Conservation (phyloP, 495 filamentous ascomycete species). For the Cryomyces antarcticus region DNA sequence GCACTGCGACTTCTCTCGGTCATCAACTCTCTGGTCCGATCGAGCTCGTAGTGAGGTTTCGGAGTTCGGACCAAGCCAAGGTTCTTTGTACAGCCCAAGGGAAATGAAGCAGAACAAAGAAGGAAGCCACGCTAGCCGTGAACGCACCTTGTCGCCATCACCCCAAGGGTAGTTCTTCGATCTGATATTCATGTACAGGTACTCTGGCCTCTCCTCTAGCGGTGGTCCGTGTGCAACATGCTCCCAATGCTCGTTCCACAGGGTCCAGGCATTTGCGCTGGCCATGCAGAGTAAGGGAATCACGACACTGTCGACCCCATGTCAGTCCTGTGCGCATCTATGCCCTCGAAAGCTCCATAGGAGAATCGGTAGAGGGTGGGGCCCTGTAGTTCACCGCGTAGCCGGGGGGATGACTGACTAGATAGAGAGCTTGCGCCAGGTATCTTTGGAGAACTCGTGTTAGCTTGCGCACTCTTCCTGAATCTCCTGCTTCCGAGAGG, state of each 20-base stretch:
- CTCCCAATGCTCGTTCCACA: conserved; percentile 92
- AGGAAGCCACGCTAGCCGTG: neutral
- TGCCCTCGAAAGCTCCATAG: neutral
- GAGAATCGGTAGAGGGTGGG: too few species aligned
- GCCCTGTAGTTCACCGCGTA: too few species aligned
- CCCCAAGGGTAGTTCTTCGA: conserved; percentile 81
- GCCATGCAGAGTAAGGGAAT: conserved; percentile 50
- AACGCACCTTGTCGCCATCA: conserved; percentile 72
- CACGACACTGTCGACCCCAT: conserved; percentile 29
- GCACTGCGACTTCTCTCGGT: too few species aligned
- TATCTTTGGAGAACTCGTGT: conserved; percentile 30
- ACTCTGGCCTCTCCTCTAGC: conserved; percentile 72
- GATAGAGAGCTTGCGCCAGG: conserved; percentile 85
- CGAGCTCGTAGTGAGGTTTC: neutral
- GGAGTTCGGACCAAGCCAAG: neutral
- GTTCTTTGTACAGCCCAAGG: neutral
- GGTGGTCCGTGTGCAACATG: conserved; percentile 74
- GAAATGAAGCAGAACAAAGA: neutral
- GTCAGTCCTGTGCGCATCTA: neutral
- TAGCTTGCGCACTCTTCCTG: conserved; percentile 9
- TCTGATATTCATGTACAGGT: conserved; percentile 87
- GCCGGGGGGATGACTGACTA: conserved; percentile 37
- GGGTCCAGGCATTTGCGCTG: conserved; percentile 58
- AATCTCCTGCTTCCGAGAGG: neutral
- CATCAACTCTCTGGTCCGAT: too few species aligned